Conservation (phyloP, 768 basidiomycete species). For the Lentinus brumalis region DNA sequence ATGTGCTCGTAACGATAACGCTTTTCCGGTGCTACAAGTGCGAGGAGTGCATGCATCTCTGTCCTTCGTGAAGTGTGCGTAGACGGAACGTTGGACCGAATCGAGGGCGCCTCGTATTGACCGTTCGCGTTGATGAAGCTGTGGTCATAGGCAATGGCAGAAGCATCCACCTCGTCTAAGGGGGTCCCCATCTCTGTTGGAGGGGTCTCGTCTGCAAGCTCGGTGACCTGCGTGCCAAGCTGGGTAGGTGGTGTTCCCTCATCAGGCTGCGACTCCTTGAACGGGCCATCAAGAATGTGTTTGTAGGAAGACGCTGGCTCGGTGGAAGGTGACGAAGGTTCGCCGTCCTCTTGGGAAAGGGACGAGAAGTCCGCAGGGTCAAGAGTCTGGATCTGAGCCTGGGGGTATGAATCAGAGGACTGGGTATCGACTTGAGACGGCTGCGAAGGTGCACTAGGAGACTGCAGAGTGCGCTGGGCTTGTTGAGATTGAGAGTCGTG, state of each 20-base stretch:
- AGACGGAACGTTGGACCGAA: conserved; percentile 5
- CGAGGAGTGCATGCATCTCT: conserved; percentile 1
- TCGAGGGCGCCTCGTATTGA: conserved; percentile 5
- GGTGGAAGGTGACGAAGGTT: conserved; percentile 5
- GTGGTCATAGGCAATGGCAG: background rate
- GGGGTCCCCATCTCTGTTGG: background rate
- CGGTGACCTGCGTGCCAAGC: conserved; percentile 4
- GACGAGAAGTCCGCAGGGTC: background rate
- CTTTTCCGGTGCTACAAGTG: conserved; percentile 15
- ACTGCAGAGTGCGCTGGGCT: background rate
- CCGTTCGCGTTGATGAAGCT: conserved; percentile 10
- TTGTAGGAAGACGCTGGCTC: conserved; percentile 21
- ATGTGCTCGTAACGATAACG: conserved; percentile 17
- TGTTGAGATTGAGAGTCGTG: conserved; percentile 27
- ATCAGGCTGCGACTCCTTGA: background rate
- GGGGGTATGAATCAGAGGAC: conserved; percentile 9
- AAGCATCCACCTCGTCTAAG: background rate
- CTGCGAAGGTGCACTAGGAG: background rate
- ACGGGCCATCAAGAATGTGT: conserved; percentile 7
- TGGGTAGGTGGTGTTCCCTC: background rate
- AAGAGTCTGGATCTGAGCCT: conserved; percentile 9
- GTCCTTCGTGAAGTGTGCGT: background rate
- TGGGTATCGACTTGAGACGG: conserved; percentile 6
- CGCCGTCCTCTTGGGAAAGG: background rate
- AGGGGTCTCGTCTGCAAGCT: conserved; percentile 12